These are phyloP conservation scores for Aspergillus kassunensis DNA, from an alignment of 495 filamentous ascomycete species.

Conservation along the genomic window DNA sequence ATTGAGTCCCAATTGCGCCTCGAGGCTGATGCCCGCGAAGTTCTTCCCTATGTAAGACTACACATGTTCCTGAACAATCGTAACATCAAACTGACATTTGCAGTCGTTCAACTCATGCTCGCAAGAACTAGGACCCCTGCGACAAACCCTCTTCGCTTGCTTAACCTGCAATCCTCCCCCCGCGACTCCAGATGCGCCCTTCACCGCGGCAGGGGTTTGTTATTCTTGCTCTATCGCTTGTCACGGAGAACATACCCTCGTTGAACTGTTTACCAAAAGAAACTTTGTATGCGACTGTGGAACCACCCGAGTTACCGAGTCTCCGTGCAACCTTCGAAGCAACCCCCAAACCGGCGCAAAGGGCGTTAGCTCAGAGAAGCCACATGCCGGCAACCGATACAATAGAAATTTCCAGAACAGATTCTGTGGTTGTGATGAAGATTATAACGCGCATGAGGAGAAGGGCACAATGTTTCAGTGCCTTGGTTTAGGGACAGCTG, in stretches of 20 bases:
- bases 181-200: slow-evolving; percentile 52
- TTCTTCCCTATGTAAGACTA: slow-evolving; percentile 74
- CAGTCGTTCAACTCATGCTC: slow-evolving; percentile 93
- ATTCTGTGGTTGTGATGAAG: slow-evolving; percentile 85
- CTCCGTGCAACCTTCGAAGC: slow-evolving; percentile 73
- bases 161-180: slow-evolving; percentile 88
- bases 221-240: slow-evolving; percentile 96
- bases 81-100: slow-evolving; percentile 14
- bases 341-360: slow-evolving; percentile 69
- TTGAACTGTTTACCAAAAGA: slow-evolving; percentile 94
- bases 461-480: slow-evolving; percentile 99
- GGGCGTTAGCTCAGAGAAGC: slow-evolving; percentile 70
- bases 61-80: background rate
- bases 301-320: slow-evolving; percentile 69
- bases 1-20: slow-evolving; percentile 85
- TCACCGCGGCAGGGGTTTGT: slow-evolving; percentile 79
- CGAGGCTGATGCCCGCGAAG: slow-evolving; percentile 91
- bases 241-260: slow-evolving; percentile 90
- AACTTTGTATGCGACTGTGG: slow-evolving; percentile 97
- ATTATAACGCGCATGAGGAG: slow-evolving; percentile 81
- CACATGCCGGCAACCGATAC: slow-evolving; percentile 74
- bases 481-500: slow-evolving; percentile 73
- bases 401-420: slow-evolving; percentile 91
- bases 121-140: slow-evolving; percentile 75
- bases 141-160: slow-evolving; percentile 85